Conservation (phyloP, 768 basidiomycete genomes). For the Trametes elegans region DNA sequence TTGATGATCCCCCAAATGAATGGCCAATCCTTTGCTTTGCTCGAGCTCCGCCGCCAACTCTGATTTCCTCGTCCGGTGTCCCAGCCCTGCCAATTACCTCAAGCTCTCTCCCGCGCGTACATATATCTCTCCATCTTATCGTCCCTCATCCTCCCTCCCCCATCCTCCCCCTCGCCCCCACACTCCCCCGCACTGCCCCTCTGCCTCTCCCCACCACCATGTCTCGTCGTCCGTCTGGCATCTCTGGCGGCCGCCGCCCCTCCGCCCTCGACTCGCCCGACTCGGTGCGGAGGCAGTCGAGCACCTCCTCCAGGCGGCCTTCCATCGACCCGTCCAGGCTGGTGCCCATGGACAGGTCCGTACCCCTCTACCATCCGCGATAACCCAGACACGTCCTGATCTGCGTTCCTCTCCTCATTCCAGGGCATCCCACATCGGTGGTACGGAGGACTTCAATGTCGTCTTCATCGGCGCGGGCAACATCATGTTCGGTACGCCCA, state of each 20-base stretch:
- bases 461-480: conserved; percentile 95
- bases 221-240: conserved; percentile 19
- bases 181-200: conserved; percentile 1
- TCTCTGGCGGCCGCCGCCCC: conserved; percentile 20
- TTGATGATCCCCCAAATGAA: no score
- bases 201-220: conserved; percentile 15
- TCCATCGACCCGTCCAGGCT: conserved; percentile 80
- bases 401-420: neutral
- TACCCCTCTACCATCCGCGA: conserved; percentile 1
- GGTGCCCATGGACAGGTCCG: conserved; percentile 76
- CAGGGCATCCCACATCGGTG: conserved; percentile 52
- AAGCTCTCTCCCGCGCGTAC: conserved; percentile 17
- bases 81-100: conserved; percentile 24
- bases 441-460: conserved; percentile 83
- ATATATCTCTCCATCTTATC: conserved; percentile 20
- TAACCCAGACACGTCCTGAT: conserved; percentile 20
- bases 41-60: no score
- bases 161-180: neutral
- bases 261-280: conserved; percentile 24
- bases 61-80: conserved; percentile 7
- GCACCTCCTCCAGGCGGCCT: conserved; percentile 50
- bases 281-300: conserved; percentile 20
- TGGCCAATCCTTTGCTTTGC: neutral
- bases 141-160: conserved; percentile 3
- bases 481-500: conserved; percentile 89